These are phyloP conservation scores for Panicum miliaceum DNA, from an alignment of 176 grass and related monocot species.

Conservation along the genomic window DNA sequence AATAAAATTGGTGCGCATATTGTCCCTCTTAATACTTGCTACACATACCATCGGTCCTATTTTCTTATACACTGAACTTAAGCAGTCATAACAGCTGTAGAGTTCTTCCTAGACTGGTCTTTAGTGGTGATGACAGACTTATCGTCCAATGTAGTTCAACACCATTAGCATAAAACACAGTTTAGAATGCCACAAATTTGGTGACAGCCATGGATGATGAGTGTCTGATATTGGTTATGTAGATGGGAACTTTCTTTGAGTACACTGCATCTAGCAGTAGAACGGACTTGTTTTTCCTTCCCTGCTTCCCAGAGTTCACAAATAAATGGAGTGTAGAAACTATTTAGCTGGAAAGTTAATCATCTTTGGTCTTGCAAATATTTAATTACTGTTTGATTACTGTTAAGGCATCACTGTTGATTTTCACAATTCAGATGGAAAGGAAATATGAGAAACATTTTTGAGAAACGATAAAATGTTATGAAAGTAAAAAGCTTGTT, in stretches of 20 bases:
- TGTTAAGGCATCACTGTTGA: neutral
- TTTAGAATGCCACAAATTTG: neutral
- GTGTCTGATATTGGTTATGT: neutral
- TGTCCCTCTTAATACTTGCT: neutral
- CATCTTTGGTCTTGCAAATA: neutral
- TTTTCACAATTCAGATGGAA: constrained; percentile 54
- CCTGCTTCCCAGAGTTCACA: neutral
- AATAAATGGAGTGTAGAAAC: constrained; percentile 10
- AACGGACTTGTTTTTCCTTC: neutral
- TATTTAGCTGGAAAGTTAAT: neutral
- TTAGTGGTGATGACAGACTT: neutral
- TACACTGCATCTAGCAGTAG: neutral
- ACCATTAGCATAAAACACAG: neutral
- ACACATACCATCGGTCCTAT: neutral
- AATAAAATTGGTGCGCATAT: neutral
- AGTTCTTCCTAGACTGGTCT: neutral
- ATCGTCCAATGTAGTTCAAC: neutral
- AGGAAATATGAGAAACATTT: constrained; percentile 50
- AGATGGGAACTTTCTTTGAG: neutral
- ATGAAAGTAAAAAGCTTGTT: constrained; percentile 58
- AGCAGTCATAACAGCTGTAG: constrained; percentile 4
- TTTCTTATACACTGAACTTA: neutral
- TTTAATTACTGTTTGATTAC: constrained; percentile 5
- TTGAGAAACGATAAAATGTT: constrained; percentile 54
- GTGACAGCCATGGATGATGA: neutral